A percentile compares a stretch with the other conserved stretches of the same genome.
These are phyloP conservation scores for Fraxinus nigra DNA, from an alignment of 305 asterid species.

Conservation along the genomic window DNA sequence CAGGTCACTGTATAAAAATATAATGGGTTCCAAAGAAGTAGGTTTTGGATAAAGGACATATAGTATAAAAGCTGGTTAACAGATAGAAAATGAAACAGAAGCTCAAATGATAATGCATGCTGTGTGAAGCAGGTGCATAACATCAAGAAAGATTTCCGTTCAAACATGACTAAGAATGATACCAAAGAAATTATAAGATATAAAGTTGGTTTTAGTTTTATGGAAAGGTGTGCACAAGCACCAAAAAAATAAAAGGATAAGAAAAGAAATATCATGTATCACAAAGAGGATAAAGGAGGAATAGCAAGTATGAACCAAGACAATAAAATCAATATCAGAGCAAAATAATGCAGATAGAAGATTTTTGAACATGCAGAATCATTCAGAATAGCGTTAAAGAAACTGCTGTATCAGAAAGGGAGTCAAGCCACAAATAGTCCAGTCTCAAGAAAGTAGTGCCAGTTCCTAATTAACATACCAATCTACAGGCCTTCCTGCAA, in stretches of 20 bases:
- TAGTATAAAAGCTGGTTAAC: neutral
- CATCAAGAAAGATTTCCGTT: slow-evolving; percentile 6
- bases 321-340: slow-evolving; percentile 8
- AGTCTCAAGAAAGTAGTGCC: slow-evolving; percentile 17
- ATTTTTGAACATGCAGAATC: neutral
- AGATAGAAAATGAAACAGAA: slow-evolving; percentile 12
- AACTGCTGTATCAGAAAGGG: slow-evolving; percentile 19
- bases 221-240: neutral
- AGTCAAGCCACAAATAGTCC: slow-evolving; percentile 19
- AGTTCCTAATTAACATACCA: slow-evolving; percentile 23
- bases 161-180: neutral
- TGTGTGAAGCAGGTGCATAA: slow-evolving; percentile 5
- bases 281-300: slow-evolving; percentile 4
- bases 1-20: neutral
- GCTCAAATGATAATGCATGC: slow-evolving; percentile 5
- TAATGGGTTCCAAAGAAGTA: neutral
- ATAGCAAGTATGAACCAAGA: slow-evolving; percentile 12
- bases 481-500: slow-evolving; percentile 18
- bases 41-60: neutral
- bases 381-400: neutral
- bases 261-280: neutral
- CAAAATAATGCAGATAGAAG: slow-evolving; percentile 9
- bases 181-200: neutral
- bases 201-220: neutral
- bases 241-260: neutral